Evolutionary conservation across 75 land plant species (phyloP).

Genomic region (Pinus taeda): DNA sequence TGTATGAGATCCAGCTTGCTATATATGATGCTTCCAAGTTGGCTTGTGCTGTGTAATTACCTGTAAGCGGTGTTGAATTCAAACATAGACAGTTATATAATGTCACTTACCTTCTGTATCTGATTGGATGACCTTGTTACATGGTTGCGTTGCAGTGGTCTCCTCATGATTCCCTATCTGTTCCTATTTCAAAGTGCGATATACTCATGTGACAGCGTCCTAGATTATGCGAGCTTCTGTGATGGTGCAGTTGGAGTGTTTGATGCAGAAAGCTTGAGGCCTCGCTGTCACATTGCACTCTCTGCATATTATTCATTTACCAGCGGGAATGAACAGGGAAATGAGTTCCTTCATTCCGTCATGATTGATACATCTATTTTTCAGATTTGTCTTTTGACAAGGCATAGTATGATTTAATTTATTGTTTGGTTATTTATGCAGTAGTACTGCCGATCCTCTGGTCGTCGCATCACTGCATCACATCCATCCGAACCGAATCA

Average conservation of each 20-base stretch:
- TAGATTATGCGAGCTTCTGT: slow-evolving; percentile 44
- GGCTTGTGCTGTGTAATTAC: slow-evolving; percentile 20
- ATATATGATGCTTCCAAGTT: no score
- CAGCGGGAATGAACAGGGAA: neutral
- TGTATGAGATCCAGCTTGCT: no score
- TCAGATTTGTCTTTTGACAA: slow-evolving; percentile 11
- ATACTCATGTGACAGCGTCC: slow-evolving; percentile 41
- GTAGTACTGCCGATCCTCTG: slow-evolving; percentile 41
- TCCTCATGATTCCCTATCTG: slow-evolving; percentile 46
- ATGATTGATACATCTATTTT: neutral
- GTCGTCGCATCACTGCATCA: slow-evolving; percentile 56
- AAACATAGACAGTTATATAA: slow-evolving; percentile 22
- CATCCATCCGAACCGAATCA: slow-evolving; percentile 71
- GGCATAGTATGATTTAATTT: neutral
- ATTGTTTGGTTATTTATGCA: slow-evolving; percentile 1
- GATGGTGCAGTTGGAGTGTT: slow-evolving; percentile 72
- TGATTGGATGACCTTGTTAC: neutral
- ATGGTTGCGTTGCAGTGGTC: slow-evolving; percentile 51
- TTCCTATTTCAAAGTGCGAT: slow-evolving; percentile 58
- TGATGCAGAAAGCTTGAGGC: slow-evolving; percentile 18
- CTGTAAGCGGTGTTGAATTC: neutral
- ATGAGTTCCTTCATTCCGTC: neutral
- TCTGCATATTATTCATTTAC: slow-evolving; percentile 36
- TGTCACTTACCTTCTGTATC: slow-evolving; percentile 13
- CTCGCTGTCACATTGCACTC: slow-evolving; percentile 53